phyloP scores from a whole-genome alignment of 768 basidiomycete genomes.

The Hypholoma sublateritium region DNA sequence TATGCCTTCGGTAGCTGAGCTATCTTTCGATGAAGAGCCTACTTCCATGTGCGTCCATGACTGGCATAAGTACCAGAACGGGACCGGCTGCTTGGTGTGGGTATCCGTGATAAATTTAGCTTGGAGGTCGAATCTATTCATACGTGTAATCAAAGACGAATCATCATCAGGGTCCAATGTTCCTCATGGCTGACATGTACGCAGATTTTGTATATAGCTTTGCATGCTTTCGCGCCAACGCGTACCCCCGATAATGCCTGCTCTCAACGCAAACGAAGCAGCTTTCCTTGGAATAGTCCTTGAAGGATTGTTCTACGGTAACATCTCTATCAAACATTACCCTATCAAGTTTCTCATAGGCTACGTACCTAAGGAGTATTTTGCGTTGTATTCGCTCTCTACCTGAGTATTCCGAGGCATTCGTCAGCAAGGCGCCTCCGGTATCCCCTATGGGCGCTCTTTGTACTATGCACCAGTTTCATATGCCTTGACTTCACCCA shows the following conservation, averaged over 20 bases:
- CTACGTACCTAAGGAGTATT: background rate
- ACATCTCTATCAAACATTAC: background rate
- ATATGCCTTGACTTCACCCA: conserved; percentile 6
- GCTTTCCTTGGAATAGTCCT: conserved; percentile 9
- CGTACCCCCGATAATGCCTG: background rate
- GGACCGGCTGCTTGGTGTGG: too few relatives aligned
- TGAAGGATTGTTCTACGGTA: conserved; percentile 11
- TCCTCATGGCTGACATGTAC: background rate
- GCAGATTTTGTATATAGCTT: background rate
- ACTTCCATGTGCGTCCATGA: too few relatives aligned
- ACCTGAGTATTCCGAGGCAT: background rate
- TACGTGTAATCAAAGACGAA: too few relatives aligned
- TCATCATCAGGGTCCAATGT: too few relatives aligned
- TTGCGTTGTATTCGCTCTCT: conserved; percentile 6
- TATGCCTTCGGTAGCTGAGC: too few relatives aligned
- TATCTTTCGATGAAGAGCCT: too few relatives aligned
- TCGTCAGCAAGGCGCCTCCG: background rate
- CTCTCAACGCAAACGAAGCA: conserved; percentile 5
- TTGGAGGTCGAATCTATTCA: too few relatives aligned
- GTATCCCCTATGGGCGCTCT: conserved; percentile 5
- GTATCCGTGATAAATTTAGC: too few relatives aligned
- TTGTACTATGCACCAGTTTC: conserved; percentile 5
- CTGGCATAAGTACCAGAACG: too few relatives aligned
- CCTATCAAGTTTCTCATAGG: background rate
- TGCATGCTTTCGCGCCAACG: background rate